Evolutionary conservation across 495 filamentous ascomycete species (phyloP).

Genomic region (Xanthoparmelia taractica): DNA sequence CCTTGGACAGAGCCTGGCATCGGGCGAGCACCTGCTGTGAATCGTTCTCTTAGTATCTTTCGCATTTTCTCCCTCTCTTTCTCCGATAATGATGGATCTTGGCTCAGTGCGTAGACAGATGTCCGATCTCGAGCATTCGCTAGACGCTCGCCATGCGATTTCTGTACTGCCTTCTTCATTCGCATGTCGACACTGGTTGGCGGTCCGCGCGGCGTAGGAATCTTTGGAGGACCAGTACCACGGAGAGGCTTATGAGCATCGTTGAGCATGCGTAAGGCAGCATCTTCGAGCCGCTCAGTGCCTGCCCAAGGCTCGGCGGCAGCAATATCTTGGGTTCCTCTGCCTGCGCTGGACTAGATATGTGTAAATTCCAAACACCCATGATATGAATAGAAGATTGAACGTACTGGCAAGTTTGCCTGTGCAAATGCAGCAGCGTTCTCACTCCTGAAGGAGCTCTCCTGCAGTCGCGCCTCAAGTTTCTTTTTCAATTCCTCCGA

Average conservation of each 20-base stretch:
- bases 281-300: constrained; percentile 62
- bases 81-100: constrained; percentile 52
- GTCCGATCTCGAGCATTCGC: constrained; percentile 74
- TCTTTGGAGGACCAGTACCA: constrained; percentile 32
- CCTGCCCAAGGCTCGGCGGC: constrained; percentile 71
- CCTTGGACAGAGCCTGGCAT: constrained; percentile 76
- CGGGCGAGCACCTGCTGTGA: constrained; percentile 60
- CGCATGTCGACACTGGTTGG: constrained; percentile 49
- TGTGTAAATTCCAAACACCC: background rate
- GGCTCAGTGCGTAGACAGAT: constrained; percentile 58
- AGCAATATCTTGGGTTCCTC: constrained; percentile 66
- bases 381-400: background rate
- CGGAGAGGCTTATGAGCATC: constrained; percentile 71
- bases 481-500: constrained; percentile 71
- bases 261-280: constrained; percentile 78
- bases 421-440: constrained; percentile 63
- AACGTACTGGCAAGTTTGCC: constrained; percentile 51
- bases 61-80: constrained; percentile 62
- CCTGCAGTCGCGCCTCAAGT: constrained; percentile 66
- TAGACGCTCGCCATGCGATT: constrained; percentile 49
- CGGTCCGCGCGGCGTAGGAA: constrained; percentile 30
- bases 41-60: constrained; percentile 70
- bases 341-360: constrained; percentile 52
- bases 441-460: constrained; percentile 60
- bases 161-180: constrained; percentile 40